Conservation (phyloP, 2,329 filamentous ascomycete genomes). For the Colletotrichum abscissum region DNA sequence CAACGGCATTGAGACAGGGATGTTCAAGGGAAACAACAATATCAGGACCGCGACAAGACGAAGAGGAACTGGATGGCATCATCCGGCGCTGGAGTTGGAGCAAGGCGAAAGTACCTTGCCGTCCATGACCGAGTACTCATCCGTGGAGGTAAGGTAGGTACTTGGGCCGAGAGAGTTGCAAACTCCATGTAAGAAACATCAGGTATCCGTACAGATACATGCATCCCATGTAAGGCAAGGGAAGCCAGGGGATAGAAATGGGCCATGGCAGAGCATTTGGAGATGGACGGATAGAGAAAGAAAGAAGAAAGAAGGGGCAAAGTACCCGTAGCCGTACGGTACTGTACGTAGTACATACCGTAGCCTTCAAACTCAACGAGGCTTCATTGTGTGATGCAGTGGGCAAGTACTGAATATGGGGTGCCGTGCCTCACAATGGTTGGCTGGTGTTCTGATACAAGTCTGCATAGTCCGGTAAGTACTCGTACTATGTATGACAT, state of each 20-base stretch:
- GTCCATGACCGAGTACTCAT: neutral
- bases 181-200: neutral
- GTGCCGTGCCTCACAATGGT: neutral
- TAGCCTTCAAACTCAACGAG: neutral
- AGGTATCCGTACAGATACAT: constrained; percentile 11
- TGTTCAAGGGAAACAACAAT: neutral
- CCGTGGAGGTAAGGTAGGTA: neutral
- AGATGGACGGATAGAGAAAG: neutral
- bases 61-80: neutral
- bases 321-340: neutral
- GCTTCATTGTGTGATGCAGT: neutral
- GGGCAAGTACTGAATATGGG: neutral
- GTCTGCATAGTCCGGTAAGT: neutral
- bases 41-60: constrained; percentile 6
- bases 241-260: neutral
- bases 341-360: too few relatives aligned
- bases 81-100: neutral
- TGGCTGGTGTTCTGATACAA: neutral
- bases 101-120: neutral
- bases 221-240: constrained; percentile 20
- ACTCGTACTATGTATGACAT: neutral
- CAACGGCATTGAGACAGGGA: neutral
- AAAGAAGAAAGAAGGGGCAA: neutral
- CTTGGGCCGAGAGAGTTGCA: neutral
- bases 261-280: neutral